Percentiles rank a stretch among this genome's conserved stretches.
phyloP scores from a whole-genome alignment of 768 basidiomycete species.

The Phaffia tasmanica region DNA sequence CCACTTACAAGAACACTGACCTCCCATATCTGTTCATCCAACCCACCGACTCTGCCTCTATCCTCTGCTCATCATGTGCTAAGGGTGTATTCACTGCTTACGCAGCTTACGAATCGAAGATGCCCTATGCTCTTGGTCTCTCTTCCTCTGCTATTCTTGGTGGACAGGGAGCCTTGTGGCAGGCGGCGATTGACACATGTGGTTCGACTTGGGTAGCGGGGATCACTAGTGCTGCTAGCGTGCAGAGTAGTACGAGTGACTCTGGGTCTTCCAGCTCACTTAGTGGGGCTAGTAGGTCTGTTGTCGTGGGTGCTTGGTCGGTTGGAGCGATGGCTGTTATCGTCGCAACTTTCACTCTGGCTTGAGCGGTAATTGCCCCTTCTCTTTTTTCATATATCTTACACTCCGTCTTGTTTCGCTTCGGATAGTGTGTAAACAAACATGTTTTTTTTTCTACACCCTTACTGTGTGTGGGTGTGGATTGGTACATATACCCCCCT shows the following conservation, averaged over 20 bases:
- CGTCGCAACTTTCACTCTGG: neutral
- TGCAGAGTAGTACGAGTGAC: neutral
- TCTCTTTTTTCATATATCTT: neutral
- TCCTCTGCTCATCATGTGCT: slow-evolving; percentile 74
- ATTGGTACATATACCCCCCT: neutral
- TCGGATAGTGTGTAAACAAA: neutral
- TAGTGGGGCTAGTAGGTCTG: neutral
- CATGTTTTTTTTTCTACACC: neutral
- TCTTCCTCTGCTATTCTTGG: slow-evolving; percentile 52
- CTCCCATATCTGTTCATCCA: slow-evolving; percentile 70
- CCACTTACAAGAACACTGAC: slow-evolving; percentile 45
- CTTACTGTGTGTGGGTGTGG: neutral
- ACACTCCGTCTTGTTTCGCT: neutral
- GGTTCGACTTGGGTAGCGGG: slow-evolving; percentile 50
- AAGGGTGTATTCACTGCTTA: slow-evolving; percentile 63
- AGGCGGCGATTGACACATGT: slow-evolving; percentile 52
- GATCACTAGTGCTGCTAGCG: slow-evolving; percentile 26
- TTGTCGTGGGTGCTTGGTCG: neutral
- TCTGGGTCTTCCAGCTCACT: neutral
- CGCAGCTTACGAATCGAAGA: slow-evolving; percentile 58
- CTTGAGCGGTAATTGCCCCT: neutral
- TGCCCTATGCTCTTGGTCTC: slow-evolving; percentile 68
- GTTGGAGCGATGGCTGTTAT: neutral
- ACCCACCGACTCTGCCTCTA: slow-evolving; percentile 42
- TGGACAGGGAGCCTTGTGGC: slow-evolving; percentile 58